Evolutionary conservation across 805 yeast species (phyloP).

Genomic region (Candida manassasensis): DNA sequence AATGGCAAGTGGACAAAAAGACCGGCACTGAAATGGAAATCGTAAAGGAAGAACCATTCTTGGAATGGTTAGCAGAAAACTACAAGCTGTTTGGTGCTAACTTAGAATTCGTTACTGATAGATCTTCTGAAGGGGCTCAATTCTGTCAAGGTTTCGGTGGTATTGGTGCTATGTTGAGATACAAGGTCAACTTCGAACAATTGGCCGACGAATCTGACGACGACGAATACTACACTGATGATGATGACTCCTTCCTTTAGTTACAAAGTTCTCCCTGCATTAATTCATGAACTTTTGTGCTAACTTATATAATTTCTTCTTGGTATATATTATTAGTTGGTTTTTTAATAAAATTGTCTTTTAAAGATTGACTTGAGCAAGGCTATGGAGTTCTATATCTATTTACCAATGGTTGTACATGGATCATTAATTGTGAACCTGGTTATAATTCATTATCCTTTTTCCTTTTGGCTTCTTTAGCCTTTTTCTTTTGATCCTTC

Average conservation of each 20-base stretch:
- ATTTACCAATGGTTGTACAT: too few relatives aligned
- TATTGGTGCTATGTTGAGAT: conserved; percentile 93
- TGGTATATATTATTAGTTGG: conserved; percentile 4
- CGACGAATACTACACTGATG: conserved; percentile 75
- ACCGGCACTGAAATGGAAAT: conserved; percentile 93
- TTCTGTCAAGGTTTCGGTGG: conserved; percentile 99
- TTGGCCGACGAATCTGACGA: conserved; percentile 85
- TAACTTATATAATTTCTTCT: conserved; percentile 1
- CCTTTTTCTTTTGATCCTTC: conserved; percentile 5
- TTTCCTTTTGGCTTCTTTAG: conserved; percentile 2
- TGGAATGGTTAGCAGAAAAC: conserved; percentile 98
- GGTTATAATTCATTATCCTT: neutral
- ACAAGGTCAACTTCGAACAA: conserved; percentile 95
- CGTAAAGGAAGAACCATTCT: conserved; percentile 74
- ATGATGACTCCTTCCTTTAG: conserved; percentile 44
- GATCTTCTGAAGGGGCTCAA: conserved; percentile 98
- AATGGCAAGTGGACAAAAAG: conserved; percentile 71
- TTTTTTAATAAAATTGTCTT: conserved; percentile 1
- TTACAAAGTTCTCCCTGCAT: conserved; percentile 4
- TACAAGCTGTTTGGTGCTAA: conserved; percentile 92
- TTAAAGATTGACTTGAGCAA: conserved; percentile 1
- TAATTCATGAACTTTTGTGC: neutral
- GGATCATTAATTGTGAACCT: neutral
- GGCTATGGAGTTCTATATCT: too few relatives aligned
- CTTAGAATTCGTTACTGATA: conserved; percentile 93